phyloP scores from a whole-genome alignment of 1,284 basidiomycete genomes.

The Moesziomyces antarcticus region DNA sequence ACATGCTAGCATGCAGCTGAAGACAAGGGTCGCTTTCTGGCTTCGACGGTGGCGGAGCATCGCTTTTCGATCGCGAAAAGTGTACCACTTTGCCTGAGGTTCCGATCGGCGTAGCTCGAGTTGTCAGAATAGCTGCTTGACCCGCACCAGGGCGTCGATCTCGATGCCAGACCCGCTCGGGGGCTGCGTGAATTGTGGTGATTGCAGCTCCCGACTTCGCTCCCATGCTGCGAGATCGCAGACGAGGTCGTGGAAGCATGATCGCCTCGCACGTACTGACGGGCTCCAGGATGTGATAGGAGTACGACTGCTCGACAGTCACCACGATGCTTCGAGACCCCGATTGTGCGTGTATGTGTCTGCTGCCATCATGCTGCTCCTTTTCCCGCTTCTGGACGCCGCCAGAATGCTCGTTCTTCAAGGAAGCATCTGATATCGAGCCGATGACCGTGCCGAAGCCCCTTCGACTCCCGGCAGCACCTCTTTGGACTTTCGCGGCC shows the following conservation, averaged over 20 bases:
- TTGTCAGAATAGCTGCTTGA: not conserved
- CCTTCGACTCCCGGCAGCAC: too few species aligned
- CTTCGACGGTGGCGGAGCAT: not conserved
- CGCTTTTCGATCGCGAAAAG: not conserved
- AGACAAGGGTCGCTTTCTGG: slow-evolving; percentile 15
- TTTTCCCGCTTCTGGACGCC: not conserved
- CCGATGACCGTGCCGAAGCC: too few species aligned
- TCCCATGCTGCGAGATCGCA: slow-evolving; percentile 25
- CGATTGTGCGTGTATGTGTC: not conserved
- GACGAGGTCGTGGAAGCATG: slow-evolving; percentile 25
- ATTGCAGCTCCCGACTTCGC: slow-evolving; percentile 1
- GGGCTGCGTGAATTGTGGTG: slow-evolving; percentile 13
- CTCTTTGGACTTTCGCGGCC: too few species aligned
- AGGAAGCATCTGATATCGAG: not conserved
- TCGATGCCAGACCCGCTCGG: slow-evolving; percentile 26
- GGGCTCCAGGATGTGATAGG: slow-evolving; percentile 22
- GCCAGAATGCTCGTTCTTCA: not conserved
- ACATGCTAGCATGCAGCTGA: slow-evolving; percentile 13
- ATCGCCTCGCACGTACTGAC: slow-evolving; percentile 31
- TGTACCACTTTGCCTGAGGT: too few species aligned
- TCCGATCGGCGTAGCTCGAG: not conserved
- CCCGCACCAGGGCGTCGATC: not conserved
- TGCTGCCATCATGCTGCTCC: not conserved
- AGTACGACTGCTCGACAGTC: slow-evolving; percentile 3
- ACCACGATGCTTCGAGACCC: not conserved